Percentiles rank a stretch among this genome's conserved stretches.
phyloP scores from a whole-genome alignment of 140 eudicot species.

The Bidens hawaiensis region DNA sequence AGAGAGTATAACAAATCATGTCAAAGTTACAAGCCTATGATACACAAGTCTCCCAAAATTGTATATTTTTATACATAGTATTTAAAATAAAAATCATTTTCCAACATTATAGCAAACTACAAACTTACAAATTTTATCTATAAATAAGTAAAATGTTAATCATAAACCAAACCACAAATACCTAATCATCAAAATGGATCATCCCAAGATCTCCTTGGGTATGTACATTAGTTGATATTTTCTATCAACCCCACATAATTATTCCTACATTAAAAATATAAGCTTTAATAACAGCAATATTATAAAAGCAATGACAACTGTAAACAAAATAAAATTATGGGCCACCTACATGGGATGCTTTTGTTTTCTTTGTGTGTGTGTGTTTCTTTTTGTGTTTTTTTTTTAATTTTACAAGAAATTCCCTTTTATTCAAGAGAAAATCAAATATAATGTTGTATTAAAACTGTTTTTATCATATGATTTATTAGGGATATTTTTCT shows the following conservation, averaged over 20 bases:
- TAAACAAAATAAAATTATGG: constrained; percentile 14
- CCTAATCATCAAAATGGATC: constrained; percentile 12
- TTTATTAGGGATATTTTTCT: neutral
- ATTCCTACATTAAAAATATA: constrained; percentile 4
- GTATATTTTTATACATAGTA: neutral
- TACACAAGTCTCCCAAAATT: too few species aligned
- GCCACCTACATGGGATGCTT: constrained; percentile 20
- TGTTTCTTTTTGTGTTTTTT: too few species aligned
- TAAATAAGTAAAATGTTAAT: constrained; percentile 8
- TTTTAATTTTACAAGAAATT: neutral
- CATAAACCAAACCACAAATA: constrained; percentile 23
- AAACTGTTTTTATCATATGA: neutral
- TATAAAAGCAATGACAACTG: constrained; percentile 32
- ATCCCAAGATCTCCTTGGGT: constrained; percentile 14
- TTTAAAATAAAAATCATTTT: neutral
- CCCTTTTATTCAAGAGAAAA: neutral
- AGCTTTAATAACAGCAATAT: constrained; percentile 14
- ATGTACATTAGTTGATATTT: constrained; percentile 26
- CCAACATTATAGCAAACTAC: constrained; percentile 1
- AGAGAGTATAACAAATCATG: too few species aligned
- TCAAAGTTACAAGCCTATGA: too few species aligned
- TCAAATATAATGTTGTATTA: neutral
- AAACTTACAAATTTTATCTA: neutral
- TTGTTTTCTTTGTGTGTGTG: neutral
- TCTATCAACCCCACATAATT: constrained; percentile 32